Evolutionary conservation across 2,329 filamentous ascomycete genomes (phyloP).

Genomic region (Talaromyces amestolkiae): DNA sequence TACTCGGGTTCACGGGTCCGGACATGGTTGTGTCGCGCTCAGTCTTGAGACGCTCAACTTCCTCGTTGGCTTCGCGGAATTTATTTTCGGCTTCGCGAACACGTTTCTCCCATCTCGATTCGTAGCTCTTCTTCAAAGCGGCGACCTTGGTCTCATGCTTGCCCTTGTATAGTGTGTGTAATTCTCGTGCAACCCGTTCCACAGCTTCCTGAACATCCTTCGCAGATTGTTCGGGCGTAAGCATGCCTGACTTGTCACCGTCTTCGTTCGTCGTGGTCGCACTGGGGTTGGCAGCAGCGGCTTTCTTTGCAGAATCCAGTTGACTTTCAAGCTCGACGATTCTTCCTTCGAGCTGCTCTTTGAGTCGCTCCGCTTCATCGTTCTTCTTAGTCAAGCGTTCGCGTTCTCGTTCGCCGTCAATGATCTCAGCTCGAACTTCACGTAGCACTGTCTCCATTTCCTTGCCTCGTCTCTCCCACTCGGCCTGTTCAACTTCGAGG

Average conservation of each 20-base stretch:
- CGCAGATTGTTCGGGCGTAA: conserved; percentile 46
- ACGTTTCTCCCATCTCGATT: conserved; percentile 85
- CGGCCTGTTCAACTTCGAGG: conserved; percentile 69
- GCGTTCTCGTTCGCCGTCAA: conserved; percentile 72
- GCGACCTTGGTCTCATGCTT: conserved; percentile 97
- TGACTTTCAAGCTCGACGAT: conserved; percentile 49
- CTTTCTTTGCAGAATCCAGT: conserved; percentile 42
- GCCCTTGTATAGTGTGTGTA: conserved; percentile 90
- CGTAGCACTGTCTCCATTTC: conserved; percentile 82
- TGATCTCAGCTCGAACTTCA: conserved; percentile 77
- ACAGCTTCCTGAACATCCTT: conserved; percentile 78
- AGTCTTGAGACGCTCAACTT: conserved; percentile 71
- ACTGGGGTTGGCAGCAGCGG: conserved; percentile 26
- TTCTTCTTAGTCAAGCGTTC: conserved; percentile 74
- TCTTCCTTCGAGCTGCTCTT: conserved; percentile 46
- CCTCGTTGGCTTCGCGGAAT: conserved; percentile 65
- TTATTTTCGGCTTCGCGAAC: conserved; percentile 72
- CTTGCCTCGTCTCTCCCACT: conserved; percentile 78
- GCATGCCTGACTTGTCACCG: conserved; percentile 33
- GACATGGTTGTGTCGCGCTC: conserved; percentile 66
- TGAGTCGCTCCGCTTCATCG: conserved; percentile 68
- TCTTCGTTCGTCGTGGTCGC: conserved; percentile 34
- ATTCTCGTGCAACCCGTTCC: conserved; percentile 87
- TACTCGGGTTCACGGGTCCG: conserved; percentile 50
- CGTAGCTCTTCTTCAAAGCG: conserved; percentile 77